Evolutionary conservation across 495 filamentous ascomycete species (phyloP).

Genomic region (Penicillium nucicola): DNA sequence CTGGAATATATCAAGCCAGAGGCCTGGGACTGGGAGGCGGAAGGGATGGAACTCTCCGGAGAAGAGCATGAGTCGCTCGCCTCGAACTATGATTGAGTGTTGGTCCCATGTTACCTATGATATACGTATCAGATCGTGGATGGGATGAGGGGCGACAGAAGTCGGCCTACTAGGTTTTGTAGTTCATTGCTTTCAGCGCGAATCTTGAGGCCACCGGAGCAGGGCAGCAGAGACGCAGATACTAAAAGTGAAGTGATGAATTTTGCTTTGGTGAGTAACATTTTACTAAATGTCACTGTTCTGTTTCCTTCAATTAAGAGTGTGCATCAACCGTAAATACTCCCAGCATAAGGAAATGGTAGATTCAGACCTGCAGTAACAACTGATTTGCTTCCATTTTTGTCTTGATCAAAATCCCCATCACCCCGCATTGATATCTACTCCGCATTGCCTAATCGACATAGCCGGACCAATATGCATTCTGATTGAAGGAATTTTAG

Average conservation of each 20-base stretch:
- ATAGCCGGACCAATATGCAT: neutral
- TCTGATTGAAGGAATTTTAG: constrained; percentile 7
- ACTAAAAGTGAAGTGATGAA: neutral
- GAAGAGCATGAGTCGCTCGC: constrained; percentile 63
- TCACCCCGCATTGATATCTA: constrained; percentile 2
- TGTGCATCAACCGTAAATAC: no score
- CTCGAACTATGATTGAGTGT: constrained; percentile 61
- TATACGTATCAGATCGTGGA: neutral
- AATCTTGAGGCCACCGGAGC: neutral
- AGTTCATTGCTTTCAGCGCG: neutral
- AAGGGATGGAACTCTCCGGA: constrained; percentile 69
- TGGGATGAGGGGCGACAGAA: neutral
- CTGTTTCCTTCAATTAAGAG: no score
- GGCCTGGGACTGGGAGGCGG: constrained; percentile 60
- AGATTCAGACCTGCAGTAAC: no score
- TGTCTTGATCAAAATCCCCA: no score
- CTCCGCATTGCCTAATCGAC: neutral
- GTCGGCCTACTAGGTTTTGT: constrained; percentile 7
- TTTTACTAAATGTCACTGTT: neutral
- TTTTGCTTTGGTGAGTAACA: neutral
- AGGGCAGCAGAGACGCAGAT: neutral
- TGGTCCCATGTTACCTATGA: constrained; percentile 62
- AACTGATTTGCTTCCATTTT: no score
- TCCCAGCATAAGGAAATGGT: no score
- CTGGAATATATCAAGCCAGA: constrained; percentile 73